Base-by-base conservation (phyloP, 768 basidiomycete genomes). In the Calocybe cyanea region DNA sequence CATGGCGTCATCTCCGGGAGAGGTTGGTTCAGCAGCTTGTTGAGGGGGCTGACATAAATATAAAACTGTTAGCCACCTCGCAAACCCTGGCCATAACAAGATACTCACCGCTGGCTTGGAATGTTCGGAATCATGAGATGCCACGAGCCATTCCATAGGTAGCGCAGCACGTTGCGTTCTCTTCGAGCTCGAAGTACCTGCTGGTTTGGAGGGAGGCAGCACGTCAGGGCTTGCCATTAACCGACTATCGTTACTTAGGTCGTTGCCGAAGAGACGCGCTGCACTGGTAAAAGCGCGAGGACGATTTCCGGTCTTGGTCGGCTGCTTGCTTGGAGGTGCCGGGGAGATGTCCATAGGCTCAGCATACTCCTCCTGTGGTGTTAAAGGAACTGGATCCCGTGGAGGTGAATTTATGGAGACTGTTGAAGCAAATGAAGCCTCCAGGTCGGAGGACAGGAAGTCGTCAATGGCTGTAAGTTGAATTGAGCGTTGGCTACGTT, bases 331-430 rank as follows among this genome's bases (percentile, higher is more conserved):
- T 50, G 62, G 59, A 54, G 64, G 83, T 18, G 76, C 78, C 7
- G 89, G 89, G 3, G 88, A 91, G 38, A 92, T 84, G 57, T 91
- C 88, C 89, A 91, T 91, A 3, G 85, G 77, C 41, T 83, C 73
- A 40, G 75, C 68, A 51, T 71, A 72, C 33, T 68, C 72, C 53
- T 64, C 67, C 19, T 81, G 80, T 23, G 73, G 66, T 6, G 73
- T 56, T 38, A 83, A 66, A 30, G 66, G 63, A 43, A 71, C 55
- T 41, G 68, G 58, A 21, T 77, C 71, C 39, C 66, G 73, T 11
- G 80, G 72, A 25, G 88, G 85, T 20, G 87, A 87, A 57, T 86
- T 75, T 38, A 92, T 67, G 6, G 89, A 92, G 62, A 91, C 83
- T 49, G 77, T 87, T 23, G 87, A 89, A 6, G 86, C 86, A 58